Evolutionary conservation across 805 yeast species (phyloP), one percentile per base, ranked within the genome.

Genomic region (Nakazawaea ishiwadae): DNA sequence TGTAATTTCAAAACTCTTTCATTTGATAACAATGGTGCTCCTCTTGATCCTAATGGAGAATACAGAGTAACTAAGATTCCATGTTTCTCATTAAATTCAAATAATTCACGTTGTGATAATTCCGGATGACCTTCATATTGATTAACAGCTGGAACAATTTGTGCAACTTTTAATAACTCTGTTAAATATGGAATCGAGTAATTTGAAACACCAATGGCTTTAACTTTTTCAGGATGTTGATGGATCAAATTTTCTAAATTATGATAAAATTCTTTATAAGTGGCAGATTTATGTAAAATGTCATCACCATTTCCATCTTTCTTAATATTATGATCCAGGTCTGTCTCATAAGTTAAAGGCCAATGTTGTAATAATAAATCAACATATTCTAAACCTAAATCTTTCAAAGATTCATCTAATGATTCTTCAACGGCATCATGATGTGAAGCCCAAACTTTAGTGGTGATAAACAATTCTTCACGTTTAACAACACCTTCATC

Each of bases 51-150:
- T 54, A 86, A 85, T 11, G 91, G 79, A 11, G 93, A 84, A 67
- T 86, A 85, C 14, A 81, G 95, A 40, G 85, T 84, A 49, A 85
- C 73, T 50, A 78, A 79, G 47, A 86, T 73, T 28, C 73, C 79
- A 49, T 73, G 63, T 32, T 62, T 52, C 56, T 81, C 74, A 48
- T 73, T 84, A 52, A 65, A 83, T 49, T 79, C 72, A 48, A 84
- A 55, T 52, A 85, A 67, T 51, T 70, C 70, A 45, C 73, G 73
- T 66, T 86, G 96, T 47, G 84, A 85, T 58, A 88, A 71, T 71
- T 87, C 88, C 48, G 96, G 96, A 62, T 87, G 96, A 61, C 86
- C 95, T 69, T 87, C 96, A 51, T 88, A 83, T 66, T 87, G 96
- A 53, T 87, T 72, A 42, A 83, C 85, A 37, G 81, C 84, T 35